Evolutionary conservation across 805 yeast genomes (phyloP), one percentile per base, ranked within the genome.

Genomic region (Saccharomycopsis schoenii): DNA sequence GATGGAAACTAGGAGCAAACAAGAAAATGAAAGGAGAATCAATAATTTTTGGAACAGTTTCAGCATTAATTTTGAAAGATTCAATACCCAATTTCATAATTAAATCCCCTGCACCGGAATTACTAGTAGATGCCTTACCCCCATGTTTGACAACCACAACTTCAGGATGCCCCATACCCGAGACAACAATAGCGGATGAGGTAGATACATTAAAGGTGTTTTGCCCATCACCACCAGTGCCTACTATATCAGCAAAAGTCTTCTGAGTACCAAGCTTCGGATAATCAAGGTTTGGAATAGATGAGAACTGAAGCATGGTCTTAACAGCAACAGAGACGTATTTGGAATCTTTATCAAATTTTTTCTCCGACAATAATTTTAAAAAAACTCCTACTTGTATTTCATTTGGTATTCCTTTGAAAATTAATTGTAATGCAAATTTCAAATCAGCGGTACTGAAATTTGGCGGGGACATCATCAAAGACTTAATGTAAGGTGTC

Each of bases 141-240:
- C 99, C 99, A 72, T 94, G 99, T 64, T 94, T 94, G 70, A 96
- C 89, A 17, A 94, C 86, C 24, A 82, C 80, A 51, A 93, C 72
- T 3, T 57, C 37, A 8, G 36, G 60, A 4, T 82, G 80, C 4
- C 70, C 67, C 77, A 90, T 86, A 8, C 99, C 99, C 0, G 98
- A 89, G 0, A 91, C 94, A 1, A 94, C 91, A 56, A 94, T 90
- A 0, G 97, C 97, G 1, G 97, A 79, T 1, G 97, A 89, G 0
- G 99, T 94, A 15, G 96, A 87, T 1, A 94, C 99, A 67, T 94
- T 94, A 76, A 94, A 94, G 0, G 99, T 94, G 70, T 94, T 87
- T 70, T 94, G 97, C 1, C 97, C 97, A 70, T 94, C 99, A 15
- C 99, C 99, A 34, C 99, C 99, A 0, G 99, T 94, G 1, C 99